Conservation (phyloP, 164 flowering plant species). For the Umbellularia californica region DNA sequence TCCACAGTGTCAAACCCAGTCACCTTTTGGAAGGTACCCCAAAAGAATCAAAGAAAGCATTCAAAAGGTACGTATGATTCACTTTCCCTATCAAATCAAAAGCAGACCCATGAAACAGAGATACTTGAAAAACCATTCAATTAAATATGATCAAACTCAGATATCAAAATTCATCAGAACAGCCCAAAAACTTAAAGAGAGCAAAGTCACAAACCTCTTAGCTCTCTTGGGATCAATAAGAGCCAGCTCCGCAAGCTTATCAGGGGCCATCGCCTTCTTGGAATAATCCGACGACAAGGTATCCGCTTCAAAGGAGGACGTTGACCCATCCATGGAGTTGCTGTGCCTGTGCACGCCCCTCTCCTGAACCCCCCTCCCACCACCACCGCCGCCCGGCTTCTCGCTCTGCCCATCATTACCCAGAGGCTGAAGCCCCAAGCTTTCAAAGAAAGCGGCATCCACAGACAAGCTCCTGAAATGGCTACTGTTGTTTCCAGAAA, state of each 20-base stretch:
- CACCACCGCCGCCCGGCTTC: not conserved
- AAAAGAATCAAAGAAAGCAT: not conserved
- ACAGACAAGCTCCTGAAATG: conserved; percentile 87
- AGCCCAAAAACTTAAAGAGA: not conserved
- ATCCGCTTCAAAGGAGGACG: conserved; percentile 29
- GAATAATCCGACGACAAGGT: conserved; percentile 26
- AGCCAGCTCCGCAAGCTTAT: conserved; percentile 21
- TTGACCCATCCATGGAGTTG: conserved; percentile 67
- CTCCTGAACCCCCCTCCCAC: conserved; percentile 18
- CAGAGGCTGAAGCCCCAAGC: conserved; percentile 31
- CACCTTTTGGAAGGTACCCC: not conserved
- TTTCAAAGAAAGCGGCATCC: conserved; percentile 85
- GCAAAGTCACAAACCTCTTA: conserved; percentile 8
- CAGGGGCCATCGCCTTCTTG: conserved; percentile 21
- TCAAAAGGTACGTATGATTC: not conserved
- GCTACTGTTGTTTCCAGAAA: conserved; percentile 6
- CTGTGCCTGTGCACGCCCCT: conserved; percentile 57
- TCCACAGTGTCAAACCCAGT: no score
- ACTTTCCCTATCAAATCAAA: not conserved
- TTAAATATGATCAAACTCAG: not conserved
- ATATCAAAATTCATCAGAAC: not conserved
- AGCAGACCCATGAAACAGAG: not conserved
- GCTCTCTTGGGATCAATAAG: conserved; percentile 22
- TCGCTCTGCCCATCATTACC: conserved; percentile 24
- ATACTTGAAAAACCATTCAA: not conserved